Evolutionary conservation across 768 basidiomycete species (phyloP).

Genomic region (Boletus pseudopeckii): DNA sequence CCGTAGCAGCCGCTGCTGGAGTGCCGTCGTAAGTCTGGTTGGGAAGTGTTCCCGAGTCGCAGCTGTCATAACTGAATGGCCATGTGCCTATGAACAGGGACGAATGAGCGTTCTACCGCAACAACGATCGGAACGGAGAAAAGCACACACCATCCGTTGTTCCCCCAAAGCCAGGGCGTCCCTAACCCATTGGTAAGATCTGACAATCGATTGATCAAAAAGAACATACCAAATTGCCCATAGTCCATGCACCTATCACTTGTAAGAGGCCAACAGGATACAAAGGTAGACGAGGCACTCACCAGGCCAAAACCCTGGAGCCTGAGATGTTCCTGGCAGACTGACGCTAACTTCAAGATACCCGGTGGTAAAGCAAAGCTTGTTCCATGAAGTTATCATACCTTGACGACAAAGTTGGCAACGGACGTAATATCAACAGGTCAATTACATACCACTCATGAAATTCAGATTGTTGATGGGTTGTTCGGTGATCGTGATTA

Average conservation of each 20-base stretch:
- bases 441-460: constrained; percentile 54
- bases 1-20: constrained; percentile 58
- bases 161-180: constrained; percentile 83
- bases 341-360: constrained; percentile 84
- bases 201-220: background rate
- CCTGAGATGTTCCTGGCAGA: constrained; percentile 57
- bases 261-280: constrained; percentile 3
- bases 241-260: constrained; percentile 58
- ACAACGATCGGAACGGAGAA: background rate
- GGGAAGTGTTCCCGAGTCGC: constrained; percentile 83
- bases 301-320: constrained; percentile 87
- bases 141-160: constrained; percentile 67
- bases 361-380: constrained; percentile 91
- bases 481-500: constrained; percentile 73
- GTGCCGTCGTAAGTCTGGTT: constrained; percentile 69
- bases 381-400: constrained; percentile 88
- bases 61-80: constrained; percentile 83
- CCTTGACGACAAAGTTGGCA: constrained; percentile 33
- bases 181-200: constrained; percentile 44
- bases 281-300: constrained; percentile 29
- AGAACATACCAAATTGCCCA: constrained; percentile 58
- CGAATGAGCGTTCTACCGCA: background rate
- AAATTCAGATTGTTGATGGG: constrained; percentile 80
- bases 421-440: background rate
- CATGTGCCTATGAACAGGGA: constrained; percentile 40